These are phyloP conservation scores for Bipolaris victoriae DNA, from an alignment of 2,329 filamentous ascomycete genomes.

Conservation along the genomic window DNA sequence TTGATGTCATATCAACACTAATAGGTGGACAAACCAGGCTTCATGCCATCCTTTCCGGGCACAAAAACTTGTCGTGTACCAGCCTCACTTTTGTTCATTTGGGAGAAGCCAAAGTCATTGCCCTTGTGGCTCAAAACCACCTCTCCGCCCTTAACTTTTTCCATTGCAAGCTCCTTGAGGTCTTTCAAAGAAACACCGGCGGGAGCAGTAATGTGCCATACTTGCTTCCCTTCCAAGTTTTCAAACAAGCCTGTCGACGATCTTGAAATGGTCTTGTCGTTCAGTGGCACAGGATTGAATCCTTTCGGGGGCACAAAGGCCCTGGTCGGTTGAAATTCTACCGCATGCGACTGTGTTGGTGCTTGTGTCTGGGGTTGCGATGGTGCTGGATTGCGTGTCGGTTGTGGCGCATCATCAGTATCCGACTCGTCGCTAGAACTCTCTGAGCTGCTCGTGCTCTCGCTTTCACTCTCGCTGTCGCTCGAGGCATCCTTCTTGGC, in stretches of 20 bases:
- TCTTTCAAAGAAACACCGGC: slow-evolving; percentile 71
- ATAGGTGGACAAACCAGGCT: slow-evolving; percentile 55
- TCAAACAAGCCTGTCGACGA: slow-evolving; percentile 58
- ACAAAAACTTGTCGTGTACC: slow-evolving; percentile 66
- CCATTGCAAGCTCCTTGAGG: slow-evolving; percentile 68
- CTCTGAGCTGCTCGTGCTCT: slow-evolving; percentile 30
- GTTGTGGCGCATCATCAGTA: slow-evolving; percentile 32
- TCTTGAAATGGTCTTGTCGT: slow-evolving; percentile 43
- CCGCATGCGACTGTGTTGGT: slow-evolving; percentile 34
- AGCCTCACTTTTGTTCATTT: slow-evolving; percentile 58
- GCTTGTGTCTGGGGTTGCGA: slow-evolving; percentile 10
- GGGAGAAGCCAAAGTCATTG: slow-evolving; percentile 65
- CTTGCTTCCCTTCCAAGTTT: slow-evolving; percentile 71
- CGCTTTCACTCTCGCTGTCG: slow-evolving; percentile 22
- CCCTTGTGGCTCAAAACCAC: slow-evolving; percentile 68
- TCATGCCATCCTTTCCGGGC: slow-evolving; percentile 64
- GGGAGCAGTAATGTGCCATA: slow-evolving; percentile 82
- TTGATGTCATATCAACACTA: not conserved
- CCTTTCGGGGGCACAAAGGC: slow-evolving; percentile 51
- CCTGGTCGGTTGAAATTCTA: slow-evolving; percentile 45
- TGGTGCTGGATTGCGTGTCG: slow-evolving; percentile 24
- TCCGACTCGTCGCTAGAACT: slow-evolving; percentile 50
- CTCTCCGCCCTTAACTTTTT: slow-evolving; percentile 60
- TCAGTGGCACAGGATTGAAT: slow-evolving; percentile 59
- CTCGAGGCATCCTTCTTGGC: slow-evolving; percentile 20